A percentile compares a stretch with the other conserved stretches of the same genome.
Evolutionary conservation across 2,329 filamentous ascomycete genomes (phyloP).

Genomic region (Chlorencoelia australis): DNA sequence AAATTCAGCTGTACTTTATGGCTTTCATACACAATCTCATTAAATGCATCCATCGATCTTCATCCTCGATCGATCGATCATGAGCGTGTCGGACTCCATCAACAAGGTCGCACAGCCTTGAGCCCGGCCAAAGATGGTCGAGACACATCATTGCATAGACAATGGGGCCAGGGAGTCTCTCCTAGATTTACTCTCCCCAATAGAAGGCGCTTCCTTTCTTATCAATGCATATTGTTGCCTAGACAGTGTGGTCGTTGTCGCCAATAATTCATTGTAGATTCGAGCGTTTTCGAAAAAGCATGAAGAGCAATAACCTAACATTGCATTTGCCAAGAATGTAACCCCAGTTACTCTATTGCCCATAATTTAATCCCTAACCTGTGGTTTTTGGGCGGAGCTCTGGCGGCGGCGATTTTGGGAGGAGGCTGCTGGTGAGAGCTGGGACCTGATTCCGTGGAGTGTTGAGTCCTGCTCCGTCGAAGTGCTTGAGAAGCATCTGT

Average conservation of each 20-base stretch:
- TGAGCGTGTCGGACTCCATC: background rate
- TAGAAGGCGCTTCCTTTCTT: slow-evolving; percentile 7
- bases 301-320: background rate
- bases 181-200: slow-evolving; percentile 5
- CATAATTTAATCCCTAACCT: background rate
- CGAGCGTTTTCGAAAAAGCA: background rate
- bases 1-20: background rate
- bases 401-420: slow-evolving; percentile 2
- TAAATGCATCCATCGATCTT: background rate
- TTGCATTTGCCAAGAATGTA: background rate
- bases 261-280: slow-evolving; percentile 5
- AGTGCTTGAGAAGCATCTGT: slow-evolving; percentile 12
- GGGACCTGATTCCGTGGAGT: slow-evolving; percentile 12
- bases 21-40: background rate
- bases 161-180: background rate
- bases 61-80: background rate
- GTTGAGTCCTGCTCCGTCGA: slow-evolving; percentile 9
- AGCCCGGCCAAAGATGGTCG: background rate
- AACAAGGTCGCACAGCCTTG: background rate
- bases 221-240: slow-evolving; percentile 7
- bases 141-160: background rate
- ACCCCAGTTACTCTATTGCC: background rate
- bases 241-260: slow-evolving; percentile 4
- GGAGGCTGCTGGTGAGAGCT: slow-evolving; percentile 9
- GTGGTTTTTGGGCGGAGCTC: slow-evolving; percentile 4